phyloP scores from a whole-genome alignment of 257 asterid species.

The Hygrophila difformis region DNA sequence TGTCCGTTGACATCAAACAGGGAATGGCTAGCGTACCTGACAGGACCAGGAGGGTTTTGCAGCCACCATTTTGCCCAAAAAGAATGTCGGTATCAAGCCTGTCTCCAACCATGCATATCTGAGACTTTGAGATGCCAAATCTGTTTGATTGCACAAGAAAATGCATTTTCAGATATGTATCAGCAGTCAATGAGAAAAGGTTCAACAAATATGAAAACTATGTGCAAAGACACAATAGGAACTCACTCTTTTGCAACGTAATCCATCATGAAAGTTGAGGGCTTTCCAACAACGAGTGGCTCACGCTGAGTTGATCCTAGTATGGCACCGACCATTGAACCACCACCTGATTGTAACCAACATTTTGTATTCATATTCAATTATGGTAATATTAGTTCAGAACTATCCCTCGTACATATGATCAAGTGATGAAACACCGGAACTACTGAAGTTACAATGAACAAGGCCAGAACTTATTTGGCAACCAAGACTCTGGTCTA shows the following conservation, averaged over 20 bases:
- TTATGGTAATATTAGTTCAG: too few species aligned
- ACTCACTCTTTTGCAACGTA: conserved; percentile 78
- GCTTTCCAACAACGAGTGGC: conserved; percentile 95
- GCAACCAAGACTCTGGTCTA: too few species aligned
- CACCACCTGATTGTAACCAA: conserved; percentile 60
- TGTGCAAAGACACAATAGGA: background rate
- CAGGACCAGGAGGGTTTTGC: conserved; percentile 94
- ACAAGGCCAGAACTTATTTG: too few species aligned
- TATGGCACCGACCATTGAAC: conserved; percentile 90
- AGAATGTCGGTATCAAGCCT: conserved; percentile 90
- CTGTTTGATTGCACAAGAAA: conserved; percentile 26
- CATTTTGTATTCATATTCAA: too few species aligned
- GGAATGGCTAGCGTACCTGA: conserved; percentile 41
- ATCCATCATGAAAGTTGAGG: conserved; percentile 98
- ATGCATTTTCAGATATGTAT: too few species aligned
- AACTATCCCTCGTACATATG: too few species aligned
- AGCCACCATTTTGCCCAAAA: conserved; percentile 95
- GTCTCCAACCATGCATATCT: conserved; percentile 98
- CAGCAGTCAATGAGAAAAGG: too few species aligned
- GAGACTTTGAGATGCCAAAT: conserved; percentile 79
- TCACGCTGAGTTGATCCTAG: conserved; percentile 82
- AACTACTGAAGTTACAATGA: too few species aligned
- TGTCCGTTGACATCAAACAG: background rate
- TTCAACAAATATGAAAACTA: too few species aligned
- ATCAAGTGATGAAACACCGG: too few species aligned